A percentile compares a stretch with the other conserved stretches of the same genome.
phyloP scores from a whole-genome alignment of 331 rosid species.

The Pyracantha coccinea region DNA sequence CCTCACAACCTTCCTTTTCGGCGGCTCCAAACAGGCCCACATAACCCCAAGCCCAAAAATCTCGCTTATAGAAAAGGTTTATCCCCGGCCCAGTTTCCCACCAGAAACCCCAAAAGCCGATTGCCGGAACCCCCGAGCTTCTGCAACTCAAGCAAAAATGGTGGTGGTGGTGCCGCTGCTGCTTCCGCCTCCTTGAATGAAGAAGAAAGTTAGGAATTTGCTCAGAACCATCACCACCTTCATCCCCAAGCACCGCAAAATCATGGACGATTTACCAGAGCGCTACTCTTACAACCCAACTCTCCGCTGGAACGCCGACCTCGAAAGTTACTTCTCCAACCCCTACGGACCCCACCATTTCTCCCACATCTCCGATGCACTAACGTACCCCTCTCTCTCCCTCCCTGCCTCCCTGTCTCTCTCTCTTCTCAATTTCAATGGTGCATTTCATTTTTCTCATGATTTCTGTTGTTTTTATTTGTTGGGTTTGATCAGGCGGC shows the following conservation, averaged over 20 bases:
- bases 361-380: slow-evolving; percentile 68
- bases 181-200: slow-evolving; percentile 50
- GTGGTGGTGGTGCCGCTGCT: neutral
- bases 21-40: neutral
- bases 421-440: neutral
- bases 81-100: neutral
- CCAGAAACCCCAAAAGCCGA: neutral
- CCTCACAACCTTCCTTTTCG: neutral
- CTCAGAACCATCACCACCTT: slow-evolving; percentile 19
- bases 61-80: neutral
- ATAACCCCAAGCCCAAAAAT: neutral
- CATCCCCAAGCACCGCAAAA: slow-evolving; percentile 5
- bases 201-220: slow-evolving; percentile 64
- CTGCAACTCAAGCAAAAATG: neutral
- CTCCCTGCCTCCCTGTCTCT: neutral
- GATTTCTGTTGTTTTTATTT: neutral
- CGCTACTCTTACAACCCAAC: slow-evolving; percentile 54
- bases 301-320: slow-evolving; percentile 58
- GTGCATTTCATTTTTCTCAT: neutral
- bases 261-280: slow-evolving; percentile 43
- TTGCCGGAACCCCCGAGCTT: neutral
- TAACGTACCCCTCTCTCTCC: slow-evolving; percentile 35
- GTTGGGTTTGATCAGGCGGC: slow-evolving; percentile 40
- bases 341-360: slow-evolving; percentile 70
- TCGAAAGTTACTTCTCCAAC: slow-evolving; percentile 52